phyloP scores from a whole-genome alignment of 208 protist species.

The Histomonas meleagridis region DNA sequence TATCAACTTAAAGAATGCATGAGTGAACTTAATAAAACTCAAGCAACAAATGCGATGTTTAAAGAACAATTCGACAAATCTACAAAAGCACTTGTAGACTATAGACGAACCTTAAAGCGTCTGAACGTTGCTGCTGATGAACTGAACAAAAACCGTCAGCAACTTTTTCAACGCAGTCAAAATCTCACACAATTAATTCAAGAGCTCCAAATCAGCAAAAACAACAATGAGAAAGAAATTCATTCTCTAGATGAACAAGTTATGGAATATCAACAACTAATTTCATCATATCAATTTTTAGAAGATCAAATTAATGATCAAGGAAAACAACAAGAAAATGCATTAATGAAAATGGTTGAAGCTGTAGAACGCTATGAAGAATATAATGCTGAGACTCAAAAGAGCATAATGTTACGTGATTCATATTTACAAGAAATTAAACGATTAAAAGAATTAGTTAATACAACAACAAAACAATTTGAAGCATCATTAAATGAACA shows the following conservation, averaged over 20 bases:
- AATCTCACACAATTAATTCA: neutral
- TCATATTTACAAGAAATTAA: neutral
- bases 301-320: constrained; percentile 13
- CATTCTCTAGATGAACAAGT: neutral
- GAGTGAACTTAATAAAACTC: too few species aligned
- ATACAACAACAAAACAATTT: neutral
- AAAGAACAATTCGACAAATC: too few species aligned
- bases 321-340: constrained; percentile 9
- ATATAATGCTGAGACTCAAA: neutral
- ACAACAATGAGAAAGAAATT: neutral
- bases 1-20: too few species aligned
- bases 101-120: too few species aligned
- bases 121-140: too few species aligned
- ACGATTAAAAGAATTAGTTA: neutral
- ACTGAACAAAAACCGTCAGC: too few species aligned
- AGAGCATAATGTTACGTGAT: neutral
- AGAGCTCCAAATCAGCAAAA: neutral
- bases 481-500: neutral
- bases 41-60: too few species aligned
- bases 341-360: constrained; percentile 26
- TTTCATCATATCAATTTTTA: neutral
- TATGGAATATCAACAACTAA: neutral
- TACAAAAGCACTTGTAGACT: too few species aligned
- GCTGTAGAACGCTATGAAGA: constrained; percentile 4
- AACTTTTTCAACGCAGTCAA: neutral